Conservation (phyloP, 768 basidiomycete genomes). For the Gloeostereum incarnatum region DNA sequence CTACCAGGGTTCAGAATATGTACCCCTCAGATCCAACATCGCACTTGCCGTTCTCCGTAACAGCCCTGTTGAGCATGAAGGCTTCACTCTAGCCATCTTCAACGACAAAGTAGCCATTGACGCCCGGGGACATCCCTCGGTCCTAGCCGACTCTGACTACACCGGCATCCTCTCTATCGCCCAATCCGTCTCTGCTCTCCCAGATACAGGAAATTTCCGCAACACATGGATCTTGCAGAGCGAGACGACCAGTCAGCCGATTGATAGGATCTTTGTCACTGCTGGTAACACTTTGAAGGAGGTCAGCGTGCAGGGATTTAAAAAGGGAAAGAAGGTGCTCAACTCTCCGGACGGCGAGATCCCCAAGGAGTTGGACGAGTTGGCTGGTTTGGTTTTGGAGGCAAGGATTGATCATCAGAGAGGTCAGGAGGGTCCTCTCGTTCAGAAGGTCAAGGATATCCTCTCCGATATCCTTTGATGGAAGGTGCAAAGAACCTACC, state of each 20-base stretch:
- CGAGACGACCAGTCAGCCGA: not conserved
- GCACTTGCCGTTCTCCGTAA: not conserved
- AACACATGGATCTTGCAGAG: not conserved
- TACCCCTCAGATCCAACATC: not conserved
- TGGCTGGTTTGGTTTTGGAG: not conserved
- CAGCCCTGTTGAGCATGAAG: not conserved
- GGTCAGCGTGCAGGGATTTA: not conserved
- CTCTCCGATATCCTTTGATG: not conserved
- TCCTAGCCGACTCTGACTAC: not conserved
- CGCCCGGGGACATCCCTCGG: not conserved
- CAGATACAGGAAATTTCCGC: not conserved
- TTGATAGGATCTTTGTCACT: not conserved
- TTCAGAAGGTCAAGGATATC: not conserved
- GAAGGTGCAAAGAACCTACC: too few species aligned
- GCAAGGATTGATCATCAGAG: not conserved
- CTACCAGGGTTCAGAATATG: too few species aligned
- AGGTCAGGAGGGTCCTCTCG: not conserved
- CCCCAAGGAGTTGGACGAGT: not conserved
- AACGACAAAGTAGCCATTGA: conserved; percentile 1
- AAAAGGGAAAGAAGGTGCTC: not conserved
- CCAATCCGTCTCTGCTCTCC: not conserved
- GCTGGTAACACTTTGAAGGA: not conserved
- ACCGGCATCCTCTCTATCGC: not conserved
- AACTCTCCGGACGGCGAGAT: not conserved
- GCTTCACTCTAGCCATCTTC: not conserved